Evolutionary conservation across 441 rosid species (phyloP).

Genomic region (Omphalea diandra): DNA sequence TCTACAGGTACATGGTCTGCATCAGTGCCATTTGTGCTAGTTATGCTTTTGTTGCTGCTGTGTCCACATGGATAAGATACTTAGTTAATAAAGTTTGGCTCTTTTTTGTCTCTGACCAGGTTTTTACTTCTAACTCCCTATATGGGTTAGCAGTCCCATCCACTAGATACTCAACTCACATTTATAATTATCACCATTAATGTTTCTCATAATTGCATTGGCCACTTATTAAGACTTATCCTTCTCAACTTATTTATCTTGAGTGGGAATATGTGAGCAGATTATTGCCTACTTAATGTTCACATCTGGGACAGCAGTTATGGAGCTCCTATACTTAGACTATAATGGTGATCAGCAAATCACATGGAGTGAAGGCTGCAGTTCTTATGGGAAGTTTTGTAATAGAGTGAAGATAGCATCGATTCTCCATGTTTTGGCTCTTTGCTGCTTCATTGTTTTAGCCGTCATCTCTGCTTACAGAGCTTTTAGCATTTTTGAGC

Average conservation of each 20-base stretch:
- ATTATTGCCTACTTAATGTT: constrained; percentile 71
- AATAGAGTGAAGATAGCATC: constrained; percentile 50
- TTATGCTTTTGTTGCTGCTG: constrained; percentile 60
- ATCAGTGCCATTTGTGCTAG: constrained; percentile 58
- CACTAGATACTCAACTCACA: too few relatives aligned
- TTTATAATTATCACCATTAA: too few relatives aligned
- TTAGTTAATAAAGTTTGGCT: constrained; percentile 67
- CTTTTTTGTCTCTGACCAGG: constrained; percentile 87
- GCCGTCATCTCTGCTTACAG: constrained; percentile 76
- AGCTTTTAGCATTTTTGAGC: constrained; percentile 64
- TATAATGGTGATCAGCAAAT: constrained; percentile 63
- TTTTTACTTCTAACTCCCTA: constrained; percentile 6
- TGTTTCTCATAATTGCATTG: too few relatives aligned
- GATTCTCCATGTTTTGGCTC: constrained; percentile 56
- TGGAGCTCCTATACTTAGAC: constrained; percentile 61
- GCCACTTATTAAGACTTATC: too few relatives aligned
- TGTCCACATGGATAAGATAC: constrained; percentile 53
- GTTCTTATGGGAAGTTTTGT: constrained; percentile 62
- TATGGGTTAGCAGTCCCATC: background rate
- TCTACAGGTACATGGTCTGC: constrained; percentile 63
- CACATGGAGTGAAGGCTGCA: constrained; percentile 88
- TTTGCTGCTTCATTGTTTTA: constrained; percentile 55
- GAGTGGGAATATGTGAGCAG: constrained; percentile 43
- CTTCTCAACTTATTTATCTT: background rate
- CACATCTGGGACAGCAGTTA: constrained; percentile 70